These are phyloP conservation scores for Fraxinus pennsylvanica DNA, from an alignment of 257 asterid genomes.

Conservation along the genomic window DNA sequence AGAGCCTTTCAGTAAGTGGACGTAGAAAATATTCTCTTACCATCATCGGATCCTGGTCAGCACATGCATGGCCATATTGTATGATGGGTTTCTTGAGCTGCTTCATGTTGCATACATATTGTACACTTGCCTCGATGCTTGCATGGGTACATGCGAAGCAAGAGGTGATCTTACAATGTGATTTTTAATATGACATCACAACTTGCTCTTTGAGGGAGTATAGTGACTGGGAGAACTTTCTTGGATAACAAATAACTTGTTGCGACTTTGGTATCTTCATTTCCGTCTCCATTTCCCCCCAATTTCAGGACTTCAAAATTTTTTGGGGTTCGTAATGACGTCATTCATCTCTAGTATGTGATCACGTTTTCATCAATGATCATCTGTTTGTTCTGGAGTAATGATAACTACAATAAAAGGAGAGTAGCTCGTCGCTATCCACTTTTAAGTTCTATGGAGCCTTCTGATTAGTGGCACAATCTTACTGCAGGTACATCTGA, in stretches of 20 bases:
- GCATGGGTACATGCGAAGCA: no score
- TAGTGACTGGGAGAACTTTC: not conserved
- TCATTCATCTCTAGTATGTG: not conserved
- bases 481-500: slow-evolving; percentile 74
- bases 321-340: not conserved
- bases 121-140: not conserved
- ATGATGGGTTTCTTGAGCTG: not conserved
- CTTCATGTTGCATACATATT: not conserved
- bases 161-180: no score
- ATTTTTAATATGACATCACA: not conserved
- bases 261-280: not conserved
- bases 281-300: not conserved
- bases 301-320: not conserved
- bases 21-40: not conserved
- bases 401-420: no score
- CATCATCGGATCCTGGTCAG: not conserved
- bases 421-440: not conserved
- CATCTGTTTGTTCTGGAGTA: not conserved
- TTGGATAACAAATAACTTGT: not conserved
- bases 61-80: not conserved
- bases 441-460: not conserved
- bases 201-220: not conserved
- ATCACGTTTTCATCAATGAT: not conserved
- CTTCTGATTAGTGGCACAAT: slow-evolving; percentile 2
- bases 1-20: slow-evolving; percentile 93